Conservation (phyloP, 371 early-diverging fungal species). For the Saksenaea oblongispora region DNA sequence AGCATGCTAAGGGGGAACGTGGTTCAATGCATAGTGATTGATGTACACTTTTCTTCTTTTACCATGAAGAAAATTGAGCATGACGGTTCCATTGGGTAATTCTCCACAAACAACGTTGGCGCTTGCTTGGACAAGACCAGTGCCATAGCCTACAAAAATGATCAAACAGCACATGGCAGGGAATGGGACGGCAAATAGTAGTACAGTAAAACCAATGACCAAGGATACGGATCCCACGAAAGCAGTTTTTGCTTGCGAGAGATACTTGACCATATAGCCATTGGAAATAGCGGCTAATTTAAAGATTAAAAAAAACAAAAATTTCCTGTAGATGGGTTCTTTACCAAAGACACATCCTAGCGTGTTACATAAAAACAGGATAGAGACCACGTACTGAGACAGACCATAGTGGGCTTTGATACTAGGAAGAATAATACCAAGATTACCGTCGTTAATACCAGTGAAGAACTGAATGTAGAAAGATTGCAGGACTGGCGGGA, state of each 20-base stretch:
- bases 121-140: conserved; percentile 19
- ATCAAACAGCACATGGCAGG: conserved; percentile 23
- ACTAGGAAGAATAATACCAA: conserved; percentile 32
- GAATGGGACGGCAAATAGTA: conserved; percentile 20
- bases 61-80: conserved; percentile 34
- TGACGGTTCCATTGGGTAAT: conserved; percentile 18
- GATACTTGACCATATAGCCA: conserved; percentile 19
- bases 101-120: conserved; percentile 26
- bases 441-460: conserved; percentile 28
- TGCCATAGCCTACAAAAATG: conserved; percentile 22
- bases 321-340: neutral
- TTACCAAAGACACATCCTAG: conserved; percentile 23
- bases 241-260: conserved; percentile 18
- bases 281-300: conserved; percentile 23
- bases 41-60: neutral
- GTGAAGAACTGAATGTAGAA: conserved; percentile 18
- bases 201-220: conserved; percentile 16
- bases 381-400: conserved; percentile 26
- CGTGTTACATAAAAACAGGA: conserved; percentile 23
- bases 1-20: conserved; percentile 19
- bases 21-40: neutral
- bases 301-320: neutral
- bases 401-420: conserved; percentile 27
- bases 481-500: conserved; percentile 17
- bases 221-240: conserved; percentile 16